phyloP scores from a whole-genome alignment of 257 asterid genomes.

The Rubia yunnanensis region DNA sequence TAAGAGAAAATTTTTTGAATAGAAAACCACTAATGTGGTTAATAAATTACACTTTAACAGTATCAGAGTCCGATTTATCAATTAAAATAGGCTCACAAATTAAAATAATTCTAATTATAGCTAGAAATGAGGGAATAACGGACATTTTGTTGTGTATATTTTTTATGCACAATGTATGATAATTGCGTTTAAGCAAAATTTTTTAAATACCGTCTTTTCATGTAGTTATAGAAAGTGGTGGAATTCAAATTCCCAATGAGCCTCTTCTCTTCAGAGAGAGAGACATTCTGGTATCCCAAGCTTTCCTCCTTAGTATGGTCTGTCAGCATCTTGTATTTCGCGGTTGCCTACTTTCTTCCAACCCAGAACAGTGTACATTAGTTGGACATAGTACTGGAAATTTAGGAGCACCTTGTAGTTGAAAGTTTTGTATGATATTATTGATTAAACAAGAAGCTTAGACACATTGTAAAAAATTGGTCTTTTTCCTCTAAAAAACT shows the following conservation, averaged over 20 bases:
- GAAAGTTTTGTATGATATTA: slow-evolving; percentile 32
- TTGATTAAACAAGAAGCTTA: slow-evolving; percentile 13
- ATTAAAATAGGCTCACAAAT: too few relatives aligned
- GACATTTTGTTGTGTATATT: too few relatives aligned
- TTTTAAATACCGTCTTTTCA: too few relatives aligned
- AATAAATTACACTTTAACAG: too few relatives aligned
- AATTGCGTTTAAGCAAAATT: too few relatives aligned
- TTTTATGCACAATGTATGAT: too few relatives aligned
- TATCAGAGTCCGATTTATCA: too few relatives aligned
- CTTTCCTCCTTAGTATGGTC: slow-evolving; percentile 11
- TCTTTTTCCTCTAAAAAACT: background rate
- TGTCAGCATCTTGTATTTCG: slow-evolving; percentile 16
- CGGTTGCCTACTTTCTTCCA: slow-evolving; percentile 15
- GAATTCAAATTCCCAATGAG: slow-evolving; percentile 5
- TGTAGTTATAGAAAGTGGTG: too few relatives aligned
- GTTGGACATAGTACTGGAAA: slow-evolving; percentile 20
- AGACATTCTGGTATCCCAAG: slow-evolving; percentile 16
- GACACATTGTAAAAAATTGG: slow-evolving; percentile 6
- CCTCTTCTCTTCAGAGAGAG: slow-evolving; percentile 15
- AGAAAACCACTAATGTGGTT: too few relatives aligned
- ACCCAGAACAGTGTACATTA: slow-evolving; percentile 34
- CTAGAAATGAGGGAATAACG: too few relatives aligned
- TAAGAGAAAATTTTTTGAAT: too few relatives aligned
- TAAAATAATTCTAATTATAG: too few relatives aligned
- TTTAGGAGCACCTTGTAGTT: slow-evolving; percentile 12